Conservation (phyloP, 371 early-diverging fungal species). For the Rhizopus arrhizus region DNA sequence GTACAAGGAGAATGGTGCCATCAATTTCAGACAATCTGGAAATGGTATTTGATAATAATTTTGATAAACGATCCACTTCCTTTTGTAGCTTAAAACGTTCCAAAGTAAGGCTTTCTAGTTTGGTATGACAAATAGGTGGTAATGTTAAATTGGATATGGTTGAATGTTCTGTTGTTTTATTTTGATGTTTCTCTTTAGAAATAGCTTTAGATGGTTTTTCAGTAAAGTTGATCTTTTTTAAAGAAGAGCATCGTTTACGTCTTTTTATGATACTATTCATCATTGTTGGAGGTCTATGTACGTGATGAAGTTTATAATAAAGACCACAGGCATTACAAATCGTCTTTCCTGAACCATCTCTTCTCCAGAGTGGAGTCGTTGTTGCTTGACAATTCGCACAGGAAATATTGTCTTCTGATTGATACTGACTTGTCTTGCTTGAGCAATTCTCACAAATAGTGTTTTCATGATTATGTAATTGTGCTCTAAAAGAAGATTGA, state of each 20-base stretch:
- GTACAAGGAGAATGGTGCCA: conserved; percentile 30
- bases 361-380: conserved; percentile 81
- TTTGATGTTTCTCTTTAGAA: not conserved
- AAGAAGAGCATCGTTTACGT: conserved; percentile 40
- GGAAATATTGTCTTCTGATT: conserved; percentile 2
- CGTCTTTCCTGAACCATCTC: conserved; percentile 65
- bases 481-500: conserved; percentile 35
- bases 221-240: conserved; percentile 7
- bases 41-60: conserved; percentile 55
- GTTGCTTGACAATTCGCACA: conserved; percentile 78
- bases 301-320: conserved; percentile 73
- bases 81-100: conserved; percentile 62
- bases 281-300: conserved; percentile 62
- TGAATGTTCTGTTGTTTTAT: not conserved
- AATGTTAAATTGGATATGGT: not conserved
- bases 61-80: conserved; percentile 57
- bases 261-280: conserved; percentile 60
- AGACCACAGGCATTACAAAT: conserved; percentile 85
- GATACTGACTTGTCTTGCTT: not conserved
- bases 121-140: conserved; percentile 1
- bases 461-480: conserved; percentile 41
- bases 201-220: not conserved
- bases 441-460: conserved; percentile 45
- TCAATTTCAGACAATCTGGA: conserved; percentile 58
- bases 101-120: conserved; percentile 38